phyloP scores from a whole-genome alignment of 805 yeast species.

The Metschnikowia drakensbergensis region DNA sequence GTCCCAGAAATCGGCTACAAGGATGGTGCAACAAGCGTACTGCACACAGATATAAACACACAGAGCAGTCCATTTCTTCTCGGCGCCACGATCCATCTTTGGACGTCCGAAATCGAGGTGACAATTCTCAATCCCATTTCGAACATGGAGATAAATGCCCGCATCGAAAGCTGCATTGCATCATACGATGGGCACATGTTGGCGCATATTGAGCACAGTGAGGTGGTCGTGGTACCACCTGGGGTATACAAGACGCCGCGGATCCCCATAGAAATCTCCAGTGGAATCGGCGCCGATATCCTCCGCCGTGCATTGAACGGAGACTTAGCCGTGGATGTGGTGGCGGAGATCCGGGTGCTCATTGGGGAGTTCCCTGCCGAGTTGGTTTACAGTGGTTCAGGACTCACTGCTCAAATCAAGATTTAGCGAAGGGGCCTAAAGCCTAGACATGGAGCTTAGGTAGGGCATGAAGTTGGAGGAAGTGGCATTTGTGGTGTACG shows the following conservation, averaged over 20 bases:
- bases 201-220: constrained; percentile 43
- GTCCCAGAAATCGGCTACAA: constrained; percentile 12
- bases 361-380: constrained; percentile 40
- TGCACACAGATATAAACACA: not conserved
- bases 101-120: constrained; percentile 52
- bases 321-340: constrained; percentile 44
- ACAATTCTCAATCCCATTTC: constrained; percentile 51
- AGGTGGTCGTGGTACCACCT: constrained; percentile 45
- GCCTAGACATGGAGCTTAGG: too few relatives aligned
- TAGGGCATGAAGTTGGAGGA: too few relatives aligned
- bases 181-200: constrained; percentile 42
- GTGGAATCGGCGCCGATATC: constrained; percentile 47
- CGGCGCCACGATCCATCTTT: constrained; percentile 50
- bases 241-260: constrained; percentile 49
- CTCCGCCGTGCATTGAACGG: constrained; percentile 50
- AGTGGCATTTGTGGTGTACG: too few relatives aligned
- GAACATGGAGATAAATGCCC: constrained; percentile 43
- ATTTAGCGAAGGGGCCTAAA: constrained; percentile 4
- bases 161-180: constrained; percentile 46
- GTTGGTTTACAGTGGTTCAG: constrained; percentile 45
- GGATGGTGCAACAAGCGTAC: not conserved
- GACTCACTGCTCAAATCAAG: constrained; percentile 39
- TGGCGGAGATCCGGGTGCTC: constrained; percentile 39
- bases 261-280: constrained; percentile 45
- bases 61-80: constrained; percentile 39